A percentile compares a stretch with the other conserved stretches of the same genome.
Evolutionary conservation across 2,329 filamentous ascomycete genomes (phyloP).

Genomic region (Zasmidium angulare): DNA sequence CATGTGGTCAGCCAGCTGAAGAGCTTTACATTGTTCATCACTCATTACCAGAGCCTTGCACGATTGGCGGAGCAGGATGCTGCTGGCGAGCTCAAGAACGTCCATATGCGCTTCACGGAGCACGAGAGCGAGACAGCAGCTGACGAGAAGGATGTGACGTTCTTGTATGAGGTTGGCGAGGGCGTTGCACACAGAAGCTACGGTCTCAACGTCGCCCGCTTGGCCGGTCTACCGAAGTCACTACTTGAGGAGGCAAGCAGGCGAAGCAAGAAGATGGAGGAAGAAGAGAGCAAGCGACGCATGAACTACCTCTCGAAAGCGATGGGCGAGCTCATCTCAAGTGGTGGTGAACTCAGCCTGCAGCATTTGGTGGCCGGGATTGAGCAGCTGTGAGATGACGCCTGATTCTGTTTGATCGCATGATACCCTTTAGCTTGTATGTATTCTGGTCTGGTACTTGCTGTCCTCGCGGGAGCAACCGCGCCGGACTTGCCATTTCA

Average conservation of each 20-base stretch:
- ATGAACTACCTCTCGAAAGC: constrained; percentile 45
- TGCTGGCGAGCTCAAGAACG: constrained; percentile 69
- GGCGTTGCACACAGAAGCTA: constrained; percentile 93
- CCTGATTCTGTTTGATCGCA: neutral
- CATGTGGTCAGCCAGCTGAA: constrained; percentile 73
- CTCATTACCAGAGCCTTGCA: constrained; percentile 89
- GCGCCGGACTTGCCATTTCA: neutral
- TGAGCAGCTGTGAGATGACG: constrained; percentile 41
- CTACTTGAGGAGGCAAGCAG: constrained; percentile 76
- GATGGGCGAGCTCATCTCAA: constrained; percentile 13
- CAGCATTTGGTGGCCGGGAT: constrained; percentile 44
- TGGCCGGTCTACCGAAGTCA: constrained; percentile 75
- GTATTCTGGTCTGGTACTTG: neutral
- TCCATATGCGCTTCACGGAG: constrained; percentile 88
- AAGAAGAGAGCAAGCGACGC: constrained; percentile 64
- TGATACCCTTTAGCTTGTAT: neutral
- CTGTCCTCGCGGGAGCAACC: neutral
- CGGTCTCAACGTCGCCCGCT: constrained; percentile 84
- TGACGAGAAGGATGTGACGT: constrained; percentile 78
- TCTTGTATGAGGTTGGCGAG: constrained; percentile 87
- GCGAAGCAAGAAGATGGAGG: constrained; percentile 80
- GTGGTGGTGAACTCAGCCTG: constrained; percentile 30
- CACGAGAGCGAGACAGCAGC: constrained; percentile 38
- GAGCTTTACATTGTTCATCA: constrained; percentile 91
- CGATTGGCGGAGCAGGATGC: constrained; percentile 69